Percentiles rank a stretch among this genome's conserved stretches.
Conservation (phyloP, 1,139 yeast genomes). For the Williopsis jadinii region DNA sequence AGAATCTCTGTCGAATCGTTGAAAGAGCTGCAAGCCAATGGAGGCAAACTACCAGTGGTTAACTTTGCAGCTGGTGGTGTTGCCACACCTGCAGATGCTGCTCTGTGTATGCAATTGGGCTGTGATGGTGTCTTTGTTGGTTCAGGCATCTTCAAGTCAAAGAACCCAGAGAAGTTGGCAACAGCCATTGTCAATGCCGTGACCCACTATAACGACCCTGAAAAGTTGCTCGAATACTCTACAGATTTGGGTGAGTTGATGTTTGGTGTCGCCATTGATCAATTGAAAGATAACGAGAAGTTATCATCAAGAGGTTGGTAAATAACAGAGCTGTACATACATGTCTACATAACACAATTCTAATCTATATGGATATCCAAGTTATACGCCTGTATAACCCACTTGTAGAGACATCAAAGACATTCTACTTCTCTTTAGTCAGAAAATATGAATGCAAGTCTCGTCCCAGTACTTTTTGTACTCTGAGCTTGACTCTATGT, state of each 20-base stretch:
- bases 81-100: slow-evolving; percentile 83
- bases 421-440: slow-evolving; percentile 3
- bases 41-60: slow-evolving; percentile 1
- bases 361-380: slow-evolving; percentile 7
- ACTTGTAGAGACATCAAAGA: neutral
- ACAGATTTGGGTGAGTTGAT: slow-evolving; percentile 53
- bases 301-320: slow-evolving; percentile 28
- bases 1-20: neutral
- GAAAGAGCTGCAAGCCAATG: slow-evolving; percentile 1
- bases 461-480: slow-evolving; percentile 36
- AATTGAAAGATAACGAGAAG: slow-evolving; percentile 1
- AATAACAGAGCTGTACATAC: neutral
- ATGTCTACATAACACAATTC: neutral
- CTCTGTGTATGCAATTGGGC: slow-evolving; percentile 85
- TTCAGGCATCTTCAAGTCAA: slow-evolving; percentile 78
- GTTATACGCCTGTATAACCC: slow-evolving; percentile 15
- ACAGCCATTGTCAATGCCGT: slow-evolving; percentile 78
- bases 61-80: slow-evolving; percentile 88
- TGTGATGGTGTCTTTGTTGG: slow-evolving; percentile 90
- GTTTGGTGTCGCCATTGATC: slow-evolving; percentile 2
- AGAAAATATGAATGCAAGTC: slow-evolving; percentile 33
- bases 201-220: slow-evolving; percentile 63
- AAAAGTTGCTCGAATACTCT: slow-evolving; percentile 59
- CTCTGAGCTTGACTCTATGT: slow-evolving; percentile 97
- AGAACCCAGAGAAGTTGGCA: slow-evolving; percentile 71